A percentile compares a stretch with the other conserved stretches of the same genome.
phyloP scores from a whole-genome alignment of 1,284 basidiomycete genomes.

The Anthracocystis setariae region DNA sequence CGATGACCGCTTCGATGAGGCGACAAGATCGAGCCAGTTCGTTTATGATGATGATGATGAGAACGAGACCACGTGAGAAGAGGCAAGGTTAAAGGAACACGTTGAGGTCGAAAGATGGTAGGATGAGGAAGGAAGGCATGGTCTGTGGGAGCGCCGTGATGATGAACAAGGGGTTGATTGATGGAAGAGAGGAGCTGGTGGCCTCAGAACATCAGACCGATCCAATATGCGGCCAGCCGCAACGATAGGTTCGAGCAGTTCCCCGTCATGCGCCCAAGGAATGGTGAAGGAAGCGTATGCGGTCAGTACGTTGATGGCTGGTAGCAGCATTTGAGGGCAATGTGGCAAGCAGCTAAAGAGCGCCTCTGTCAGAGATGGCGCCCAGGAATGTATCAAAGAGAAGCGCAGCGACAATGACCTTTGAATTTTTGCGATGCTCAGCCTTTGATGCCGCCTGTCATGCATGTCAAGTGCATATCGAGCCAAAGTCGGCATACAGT shows the following conservation, averaged over 20 bases:
- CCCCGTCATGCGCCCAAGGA: conserved; percentile 23
- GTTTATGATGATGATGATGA: conserved; percentile 1
- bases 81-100: no score
- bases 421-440: no score
- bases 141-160: no score
- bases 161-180: no score
- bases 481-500: background rate
- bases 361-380: background rate
- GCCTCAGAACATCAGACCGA: background rate
- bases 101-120: no score
- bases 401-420: background rate
- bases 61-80: background rate
- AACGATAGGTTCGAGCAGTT: background rate
- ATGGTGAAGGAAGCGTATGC: conserved; percentile 11
- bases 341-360: background rate
- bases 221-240: conserved; percentile 12
- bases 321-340: background rate
- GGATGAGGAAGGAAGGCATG: conserved; percentile 1
- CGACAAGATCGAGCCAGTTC: background rate
- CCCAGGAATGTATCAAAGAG: conserved; percentile 1
- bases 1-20: background rate
- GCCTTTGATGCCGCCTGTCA: no score
- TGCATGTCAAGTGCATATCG: background rate
- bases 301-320: background rate
- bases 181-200: no score